Evolutionary conservation across 768 basidiomycete species (phyloP).

Genomic region (Mycena latifolia): DNA sequence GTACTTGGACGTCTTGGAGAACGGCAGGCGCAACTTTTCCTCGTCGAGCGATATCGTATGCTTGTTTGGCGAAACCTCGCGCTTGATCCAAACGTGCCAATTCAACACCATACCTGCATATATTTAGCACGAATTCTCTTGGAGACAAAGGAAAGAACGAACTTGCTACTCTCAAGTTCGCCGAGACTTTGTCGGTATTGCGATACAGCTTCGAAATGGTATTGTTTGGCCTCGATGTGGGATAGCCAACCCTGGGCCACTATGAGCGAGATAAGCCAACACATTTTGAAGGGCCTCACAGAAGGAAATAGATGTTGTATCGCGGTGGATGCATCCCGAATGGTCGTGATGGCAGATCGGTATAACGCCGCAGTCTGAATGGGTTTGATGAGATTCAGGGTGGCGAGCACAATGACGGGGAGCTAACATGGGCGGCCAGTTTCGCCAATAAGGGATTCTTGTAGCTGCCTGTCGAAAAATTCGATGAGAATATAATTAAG

Average conservation of each 20-base stretch:
- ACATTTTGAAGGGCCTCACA: constrained; percentile 50
- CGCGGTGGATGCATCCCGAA: constrained; percentile 58
- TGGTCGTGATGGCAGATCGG: constrained; percentile 55
- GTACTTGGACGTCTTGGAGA: constrained; percentile 83
- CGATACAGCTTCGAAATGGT: constrained; percentile 91
- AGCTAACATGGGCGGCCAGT: constrained; percentile 76
- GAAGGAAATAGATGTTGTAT: constrained; percentile 65
- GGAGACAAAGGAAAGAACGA: constrained; percentile 33
- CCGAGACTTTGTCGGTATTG: constrained; percentile 92
- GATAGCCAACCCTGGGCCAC: constrained; percentile 75
- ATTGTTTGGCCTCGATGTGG: constrained; percentile 84
- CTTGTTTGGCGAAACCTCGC: constrained; percentile 74
- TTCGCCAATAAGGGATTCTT: constrained; percentile 90
- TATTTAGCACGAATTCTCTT: constrained; percentile 9
- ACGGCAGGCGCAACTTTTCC: constrained; percentile 74
- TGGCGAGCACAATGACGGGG: constrained; percentile 6
- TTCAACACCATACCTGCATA: constrained; percentile 86
- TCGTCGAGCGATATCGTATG: constrained; percentile 74
- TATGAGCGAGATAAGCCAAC: constrained; percentile 8
- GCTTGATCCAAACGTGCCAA: constrained; percentile 83
- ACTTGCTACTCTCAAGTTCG: constrained; percentile 85
- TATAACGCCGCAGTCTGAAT: constrained; percentile 76
- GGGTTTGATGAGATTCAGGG: constrained; percentile 19
- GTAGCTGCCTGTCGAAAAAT: constrained; percentile 61
- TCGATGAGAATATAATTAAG: constrained; percentile 29